These are phyloP conservation scores for Volvox carteri DNA, from an alignment of 163 green algal species.

Conservation along the genomic window DNA sequence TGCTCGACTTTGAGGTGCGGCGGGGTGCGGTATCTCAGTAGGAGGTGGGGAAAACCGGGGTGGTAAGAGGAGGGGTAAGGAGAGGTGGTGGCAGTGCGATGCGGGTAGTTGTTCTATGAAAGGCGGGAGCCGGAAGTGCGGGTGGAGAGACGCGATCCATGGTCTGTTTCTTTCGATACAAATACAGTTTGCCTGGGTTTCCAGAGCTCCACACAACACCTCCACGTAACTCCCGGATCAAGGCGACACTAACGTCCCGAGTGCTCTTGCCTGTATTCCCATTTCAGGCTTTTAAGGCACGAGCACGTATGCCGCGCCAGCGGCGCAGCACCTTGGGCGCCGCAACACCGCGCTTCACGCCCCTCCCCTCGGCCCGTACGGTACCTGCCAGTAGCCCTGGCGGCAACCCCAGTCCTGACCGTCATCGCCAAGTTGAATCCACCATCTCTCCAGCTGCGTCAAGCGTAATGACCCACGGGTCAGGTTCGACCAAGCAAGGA, in stretches of 20 bases:
- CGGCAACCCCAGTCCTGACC: background rate
- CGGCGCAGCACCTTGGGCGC: background rate
- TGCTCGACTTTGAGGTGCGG: constrained; percentile 26
- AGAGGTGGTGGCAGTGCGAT: background rate
- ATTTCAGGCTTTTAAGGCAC: constrained; percentile 32
- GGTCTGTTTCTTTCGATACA: no score
- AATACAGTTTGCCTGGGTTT: no score
- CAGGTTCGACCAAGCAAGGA: background rate
- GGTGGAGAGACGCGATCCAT: no score
- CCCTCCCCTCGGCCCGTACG: background rate
- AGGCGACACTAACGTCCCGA: no score
- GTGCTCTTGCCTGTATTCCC: no score
- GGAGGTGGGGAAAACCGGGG: background rate
- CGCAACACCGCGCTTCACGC: background rate
- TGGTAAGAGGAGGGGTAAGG: background rate
- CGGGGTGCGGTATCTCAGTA: background rate
- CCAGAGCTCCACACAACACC: no score
- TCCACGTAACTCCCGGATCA: no score
- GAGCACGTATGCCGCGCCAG: background rate
- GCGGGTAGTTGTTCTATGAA: no score
- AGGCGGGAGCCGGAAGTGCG: no score
- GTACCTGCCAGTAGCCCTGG: background rate
- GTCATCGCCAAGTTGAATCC: background rate
- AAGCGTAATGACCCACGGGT: background rate
- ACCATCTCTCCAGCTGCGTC: background rate